Conservation (phyloP, 78 protist species). For the Dictyostelium intermedium region DNA sequence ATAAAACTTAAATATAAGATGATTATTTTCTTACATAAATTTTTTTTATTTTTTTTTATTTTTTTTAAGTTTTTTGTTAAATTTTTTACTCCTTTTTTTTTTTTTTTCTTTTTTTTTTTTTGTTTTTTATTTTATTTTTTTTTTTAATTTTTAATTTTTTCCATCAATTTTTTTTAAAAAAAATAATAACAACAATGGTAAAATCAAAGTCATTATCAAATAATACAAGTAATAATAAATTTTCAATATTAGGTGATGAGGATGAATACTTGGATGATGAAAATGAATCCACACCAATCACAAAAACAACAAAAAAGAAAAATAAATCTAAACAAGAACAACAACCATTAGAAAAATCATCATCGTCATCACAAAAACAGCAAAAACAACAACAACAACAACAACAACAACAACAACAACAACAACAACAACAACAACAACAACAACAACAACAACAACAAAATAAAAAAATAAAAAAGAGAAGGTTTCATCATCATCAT, state of each 20-base stretch:
- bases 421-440: background rate
- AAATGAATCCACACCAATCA: background rate
- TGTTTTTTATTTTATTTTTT: background rate
- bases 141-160: too few species aligned
- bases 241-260: background rate
- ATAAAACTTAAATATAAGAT: background rate
- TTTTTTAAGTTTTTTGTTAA: too few species aligned
- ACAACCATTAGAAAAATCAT: background rate
- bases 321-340: background rate
- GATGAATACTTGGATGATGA: background rate
- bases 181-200: background rate
- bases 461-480: background rate
- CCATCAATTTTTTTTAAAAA: background rate
- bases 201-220: background rate
- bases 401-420: background rate
- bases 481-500: background rate
- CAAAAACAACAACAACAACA: background rate
- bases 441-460: background rate
- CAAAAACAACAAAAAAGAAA: background rate
- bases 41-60: too few species aligned
- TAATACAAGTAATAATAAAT: background rate
- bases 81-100: too few species aligned
- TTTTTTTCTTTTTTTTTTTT: too few species aligned
- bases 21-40: too few species aligned
- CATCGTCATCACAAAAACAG: background rate